These are phyloP conservation scores for Sugiyamaella paludigena DNA, from an alignment of 1,139 yeast genomes.

Conservation along the genomic window DNA sequence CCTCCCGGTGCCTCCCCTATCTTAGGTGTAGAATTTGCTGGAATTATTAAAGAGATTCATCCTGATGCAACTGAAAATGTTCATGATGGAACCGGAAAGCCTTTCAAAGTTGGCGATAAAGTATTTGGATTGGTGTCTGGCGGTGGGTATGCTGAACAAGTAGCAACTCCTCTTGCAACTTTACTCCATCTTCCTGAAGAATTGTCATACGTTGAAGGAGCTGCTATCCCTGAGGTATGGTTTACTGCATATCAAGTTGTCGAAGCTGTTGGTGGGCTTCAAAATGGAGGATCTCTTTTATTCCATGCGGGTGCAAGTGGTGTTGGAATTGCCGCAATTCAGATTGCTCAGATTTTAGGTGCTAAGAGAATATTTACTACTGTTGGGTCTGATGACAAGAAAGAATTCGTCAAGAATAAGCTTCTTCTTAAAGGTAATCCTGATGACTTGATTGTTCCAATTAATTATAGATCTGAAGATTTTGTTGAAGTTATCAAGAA, in stretches of 20 bases:
- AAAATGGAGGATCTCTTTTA: slow-evolving; percentile 32
- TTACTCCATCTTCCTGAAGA: slow-evolving; percentile 30
- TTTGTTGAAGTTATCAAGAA: slow-evolving; percentile 28
- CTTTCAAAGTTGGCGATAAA: slow-evolving; percentile 34
- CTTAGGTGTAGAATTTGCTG: slow-evolving; percentile 41
- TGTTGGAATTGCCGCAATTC: slow-evolving; percentile 39
- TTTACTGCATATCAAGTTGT: slow-evolving; percentile 39
- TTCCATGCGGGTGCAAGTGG: slow-evolving; percentile 40
- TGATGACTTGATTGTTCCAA: slow-evolving; percentile 30
- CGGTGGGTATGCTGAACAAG: slow-evolving; percentile 41
- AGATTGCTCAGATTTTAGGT: slow-evolving; percentile 38
- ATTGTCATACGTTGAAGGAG: slow-evolving; percentile 32
- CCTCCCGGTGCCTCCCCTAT: slow-evolving; percentile 34
- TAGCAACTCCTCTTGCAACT: slow-evolving; percentile 31
- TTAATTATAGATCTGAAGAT: slow-evolving; percentile 32
- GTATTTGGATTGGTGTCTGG: slow-evolving; percentile 40
- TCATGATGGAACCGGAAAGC: slow-evolving; percentile 12
- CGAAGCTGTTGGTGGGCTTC: slow-evolving; percentile 30
- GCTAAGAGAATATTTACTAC: slow-evolving; percentile 38
- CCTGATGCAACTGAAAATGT: slow-evolving; percentile 17
- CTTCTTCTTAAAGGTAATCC: slow-evolving; percentile 23
- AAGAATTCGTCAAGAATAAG: slow-evolving; percentile 22
- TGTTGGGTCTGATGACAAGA: slow-evolving; percentile 33
- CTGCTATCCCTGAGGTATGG: slow-evolving; percentile 41
- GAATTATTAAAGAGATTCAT: slow-evolving; percentile 28